A percentile compares a stretch with the other conserved stretches of the same genome.
Conservation (phyloP, 1,139 yeast species). For the Yamadazyma atlantica region DNA sequence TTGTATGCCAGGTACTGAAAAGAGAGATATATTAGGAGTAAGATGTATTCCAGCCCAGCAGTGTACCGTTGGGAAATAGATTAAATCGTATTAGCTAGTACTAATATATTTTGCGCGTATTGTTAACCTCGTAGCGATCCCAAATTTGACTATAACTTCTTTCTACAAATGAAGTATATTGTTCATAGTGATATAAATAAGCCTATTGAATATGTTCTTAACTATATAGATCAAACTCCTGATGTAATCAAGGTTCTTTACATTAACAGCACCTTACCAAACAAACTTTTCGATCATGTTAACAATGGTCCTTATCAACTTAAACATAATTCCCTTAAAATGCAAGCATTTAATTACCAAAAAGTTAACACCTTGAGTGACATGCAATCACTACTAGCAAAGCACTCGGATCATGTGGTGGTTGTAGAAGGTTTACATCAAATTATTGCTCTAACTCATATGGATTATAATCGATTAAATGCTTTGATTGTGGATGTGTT, state of each 20-base stretch:
- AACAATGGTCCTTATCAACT: conserved; percentile 9
- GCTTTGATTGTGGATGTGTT: conserved; percentile 14
- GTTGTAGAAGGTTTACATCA: conserved; percentile 16
- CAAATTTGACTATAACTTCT: no score
- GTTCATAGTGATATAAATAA: conserved; percentile 6
- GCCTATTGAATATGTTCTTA: conserved; percentile 12
- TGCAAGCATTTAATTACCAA: conserved; percentile 18
- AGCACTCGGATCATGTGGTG: conserved; percentile 3
- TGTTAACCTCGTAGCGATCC: background rate
- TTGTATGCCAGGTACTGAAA: conserved; percentile 1
- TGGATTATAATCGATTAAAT: conserved; percentile 14
- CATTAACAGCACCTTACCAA: conserved; percentile 19
- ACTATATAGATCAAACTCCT: background rate
- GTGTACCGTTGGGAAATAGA: background rate
- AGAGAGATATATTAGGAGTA: conserved; percentile 5
- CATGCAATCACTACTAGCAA: conserved; percentile 5
- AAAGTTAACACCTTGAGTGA: conserved; percentile 11
- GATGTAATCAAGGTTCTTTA: conserved; percentile 11
- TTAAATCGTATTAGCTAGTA: background rate
- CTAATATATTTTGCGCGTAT: conserved; percentile 1
- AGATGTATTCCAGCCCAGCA: conserved; percentile 4
- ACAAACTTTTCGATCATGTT: conserved; percentile 13
- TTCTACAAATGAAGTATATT: conserved; percentile 12
- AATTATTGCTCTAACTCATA: conserved; percentile 9
- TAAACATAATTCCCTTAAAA: conserved; percentile 6